phyloP scores from a whole-genome alignment of 306 rosid species.

The Biancaea sappan region DNA sequence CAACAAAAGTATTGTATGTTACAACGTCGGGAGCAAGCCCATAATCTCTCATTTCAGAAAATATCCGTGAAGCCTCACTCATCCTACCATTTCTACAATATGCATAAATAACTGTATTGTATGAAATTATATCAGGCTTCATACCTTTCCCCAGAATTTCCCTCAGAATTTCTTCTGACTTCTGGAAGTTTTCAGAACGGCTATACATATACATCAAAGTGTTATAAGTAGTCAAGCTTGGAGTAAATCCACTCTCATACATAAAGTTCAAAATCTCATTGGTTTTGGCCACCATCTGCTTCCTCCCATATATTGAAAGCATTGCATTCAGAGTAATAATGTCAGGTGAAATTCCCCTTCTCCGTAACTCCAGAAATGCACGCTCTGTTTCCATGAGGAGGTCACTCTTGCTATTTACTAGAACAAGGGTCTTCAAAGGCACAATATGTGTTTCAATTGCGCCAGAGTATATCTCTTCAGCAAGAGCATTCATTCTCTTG shows the following conservation, averaged over 20 bases:
- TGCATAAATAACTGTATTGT: slow-evolving; percentile 76
- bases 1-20: slow-evolving; percentile 80
- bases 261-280: slow-evolving; percentile 74
- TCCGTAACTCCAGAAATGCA: slow-evolving; percentile 70
- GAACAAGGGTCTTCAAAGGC: slow-evolving; percentile 89
- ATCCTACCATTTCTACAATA: slow-evolving; percentile 82
- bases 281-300: slow-evolving; percentile 75
- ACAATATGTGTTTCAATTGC: slow-evolving; percentile 62
- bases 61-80: slow-evolving; percentile 79
- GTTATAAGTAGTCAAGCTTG: slow-evolving; percentile 89
- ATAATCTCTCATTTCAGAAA: slow-evolving; percentile 72
- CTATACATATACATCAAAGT: slow-evolving; percentile 87
- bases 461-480: slow-evolving; percentile 77
- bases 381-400: slow-evolving; percentile 77
- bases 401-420: slow-evolving; percentile 79
- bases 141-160: slow-evolving; percentile 70
- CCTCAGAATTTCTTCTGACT: slow-evolving; percentile 72
- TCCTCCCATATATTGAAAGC: slow-evolving; percentile 90
- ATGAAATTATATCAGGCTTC: slow-evolving; percentile 80
- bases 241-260: slow-evolving; percentile 74
- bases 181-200: slow-evolving; percentile 72
- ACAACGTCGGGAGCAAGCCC: slow-evolving; percentile 78
- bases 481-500: slow-evolving; percentile 64
- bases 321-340: slow-evolving; percentile 80
- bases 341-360: slow-evolving; percentile 69